phyloP scores from a whole-genome alignment of 495 filamentous ascomycete species.

The Talaromyces proteolyticus region DNA sequence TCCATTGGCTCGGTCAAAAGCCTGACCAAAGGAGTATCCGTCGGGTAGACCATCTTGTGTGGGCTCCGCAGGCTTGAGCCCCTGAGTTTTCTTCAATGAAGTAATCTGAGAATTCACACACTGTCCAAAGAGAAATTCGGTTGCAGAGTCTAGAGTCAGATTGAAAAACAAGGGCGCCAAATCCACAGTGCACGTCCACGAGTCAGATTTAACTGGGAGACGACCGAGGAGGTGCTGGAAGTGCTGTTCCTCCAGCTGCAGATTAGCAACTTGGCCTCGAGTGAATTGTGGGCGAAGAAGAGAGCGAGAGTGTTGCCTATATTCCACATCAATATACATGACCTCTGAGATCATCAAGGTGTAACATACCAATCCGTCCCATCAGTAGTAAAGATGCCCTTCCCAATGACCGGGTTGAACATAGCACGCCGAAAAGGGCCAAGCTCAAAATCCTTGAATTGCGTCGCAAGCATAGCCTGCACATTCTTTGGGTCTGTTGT shows the following conservation, averaged over 20 bases:
- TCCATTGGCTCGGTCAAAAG: no score
- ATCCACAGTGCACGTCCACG: slow-evolving; percentile 34
- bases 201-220: background rate
- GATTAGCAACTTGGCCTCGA: background rate
- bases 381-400: slow-evolving; percentile 33
- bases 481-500: slow-evolving; percentile 67
- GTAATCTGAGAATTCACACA: slow-evolving; percentile 41
- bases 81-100: no score
- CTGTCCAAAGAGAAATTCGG: slow-evolving; percentile 51
- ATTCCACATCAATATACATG: no score
- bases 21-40: no score
- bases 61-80: no score
- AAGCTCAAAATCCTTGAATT: slow-evolving; percentile 52
- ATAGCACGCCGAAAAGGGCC: slow-evolving; percentile 9
- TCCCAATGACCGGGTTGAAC: slow-evolving; percentile 14
- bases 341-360: no score
- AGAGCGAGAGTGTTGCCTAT: slow-evolving; percentile 27
- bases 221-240: background rate
- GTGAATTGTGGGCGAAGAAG: slow-evolving; percentile 29
- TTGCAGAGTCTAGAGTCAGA: slow-evolving; percentile 53
- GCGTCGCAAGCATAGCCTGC: slow-evolving; percentile 62
- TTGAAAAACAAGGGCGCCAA: slow-evolving; percentile 48
- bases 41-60: no score
- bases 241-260: background rate
- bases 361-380: slow-evolving; percentile 32